A percentile compares a stretch with the other conserved stretches of the same genome.
Evolutionary conservation across 176 grass and related monocot species (phyloP).

Genomic region (Lolium rigidum): DNA sequence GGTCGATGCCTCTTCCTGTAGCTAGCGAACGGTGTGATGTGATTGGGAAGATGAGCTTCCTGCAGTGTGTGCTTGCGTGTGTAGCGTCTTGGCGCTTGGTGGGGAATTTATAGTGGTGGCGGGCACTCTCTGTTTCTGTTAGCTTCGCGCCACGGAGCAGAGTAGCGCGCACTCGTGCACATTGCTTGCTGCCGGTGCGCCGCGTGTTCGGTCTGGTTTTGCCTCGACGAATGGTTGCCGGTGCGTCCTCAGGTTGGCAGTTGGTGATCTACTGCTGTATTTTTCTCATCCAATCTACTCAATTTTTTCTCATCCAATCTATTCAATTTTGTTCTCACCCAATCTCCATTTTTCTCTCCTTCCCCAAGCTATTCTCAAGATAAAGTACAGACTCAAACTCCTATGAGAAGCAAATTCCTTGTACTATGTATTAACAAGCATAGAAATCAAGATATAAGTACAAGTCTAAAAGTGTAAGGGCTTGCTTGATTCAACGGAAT

Average conservation of each 20-base stretch:
- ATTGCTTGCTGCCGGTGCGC: constrained; percentile 16
- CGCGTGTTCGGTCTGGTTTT: constrained; percentile 42
- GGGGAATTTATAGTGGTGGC: constrained; percentile 56
- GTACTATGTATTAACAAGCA: too few relatives aligned
- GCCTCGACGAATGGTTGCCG: background rate
- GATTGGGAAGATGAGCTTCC: background rate
- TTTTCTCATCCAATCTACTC: background rate
- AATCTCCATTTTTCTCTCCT: too few relatives aligned
- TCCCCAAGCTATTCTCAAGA: background rate
- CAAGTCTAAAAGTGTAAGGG: too few relatives aligned
- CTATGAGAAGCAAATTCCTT: too few relatives aligned
- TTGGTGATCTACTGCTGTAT: background rate
- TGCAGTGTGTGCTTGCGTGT: background rate
- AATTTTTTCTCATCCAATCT: background rate
- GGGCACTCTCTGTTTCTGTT: background rate
- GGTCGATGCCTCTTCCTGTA: background rate
- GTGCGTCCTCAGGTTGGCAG: too few relatives aligned
- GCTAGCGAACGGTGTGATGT: background rate
- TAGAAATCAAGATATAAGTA: too few relatives aligned
- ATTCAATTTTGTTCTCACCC: background rate
- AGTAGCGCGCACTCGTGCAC: constrained; percentile 24
- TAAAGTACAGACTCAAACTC: too few relatives aligned
- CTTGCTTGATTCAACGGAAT: too few relatives aligned
- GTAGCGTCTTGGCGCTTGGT: constrained; percentile 21
- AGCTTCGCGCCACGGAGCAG: constrained; percentile 48